Percentiles rank a stretch among this genome's conserved stretches.
Conservation (phyloP, 2,329 filamentous ascomycete species). For the Aureobasidium pullulans region DNA sequence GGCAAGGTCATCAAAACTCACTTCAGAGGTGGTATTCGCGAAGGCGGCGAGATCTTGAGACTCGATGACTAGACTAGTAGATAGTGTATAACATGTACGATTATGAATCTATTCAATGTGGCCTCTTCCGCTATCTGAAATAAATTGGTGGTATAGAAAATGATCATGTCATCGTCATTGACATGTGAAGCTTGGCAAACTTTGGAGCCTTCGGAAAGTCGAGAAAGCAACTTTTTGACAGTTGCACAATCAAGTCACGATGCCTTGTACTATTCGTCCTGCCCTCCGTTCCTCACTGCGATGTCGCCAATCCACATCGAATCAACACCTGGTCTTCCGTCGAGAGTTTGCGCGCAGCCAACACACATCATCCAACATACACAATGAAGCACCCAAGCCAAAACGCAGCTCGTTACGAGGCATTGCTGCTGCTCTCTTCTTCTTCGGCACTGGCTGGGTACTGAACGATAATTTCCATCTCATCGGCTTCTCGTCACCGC, state of each 20-base stretch:
- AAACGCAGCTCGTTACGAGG: slow-evolving; percentile 5
- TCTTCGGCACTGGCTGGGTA: slow-evolving; percentile 3
- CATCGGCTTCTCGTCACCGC: not conserved
- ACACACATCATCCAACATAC: not conserved
- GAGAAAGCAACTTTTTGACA: not conserved
- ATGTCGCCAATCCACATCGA: no score
- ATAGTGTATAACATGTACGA: not conserved
- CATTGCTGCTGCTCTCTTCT: not conserved
- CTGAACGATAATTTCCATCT: not conserved
- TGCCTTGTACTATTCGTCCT: not conserved
- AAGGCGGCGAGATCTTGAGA: slow-evolving; percentile 20
- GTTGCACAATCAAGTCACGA: not conserved
- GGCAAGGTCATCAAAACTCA: slow-evolving; percentile 63
- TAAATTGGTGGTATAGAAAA: not conserved
- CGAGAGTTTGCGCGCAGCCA: not conserved
- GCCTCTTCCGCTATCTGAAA: not conserved
- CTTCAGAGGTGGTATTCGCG: slow-evolving; percentile 60
- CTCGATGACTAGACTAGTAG: not conserved
- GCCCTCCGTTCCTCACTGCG: not conserved
- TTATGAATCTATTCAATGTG: not conserved
- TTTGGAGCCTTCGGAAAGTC: not conserved
- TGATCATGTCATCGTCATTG: not conserved
- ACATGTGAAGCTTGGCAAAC: slow-evolving; percentile 11
- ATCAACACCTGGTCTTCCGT: not conserved
- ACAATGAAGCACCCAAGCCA: not conserved